These are phyloP conservation scores for Fusarium xyrophilum DNA, from an alignment of 2,329 filamentous ascomycete species.

Conservation along the genomic window DNA sequence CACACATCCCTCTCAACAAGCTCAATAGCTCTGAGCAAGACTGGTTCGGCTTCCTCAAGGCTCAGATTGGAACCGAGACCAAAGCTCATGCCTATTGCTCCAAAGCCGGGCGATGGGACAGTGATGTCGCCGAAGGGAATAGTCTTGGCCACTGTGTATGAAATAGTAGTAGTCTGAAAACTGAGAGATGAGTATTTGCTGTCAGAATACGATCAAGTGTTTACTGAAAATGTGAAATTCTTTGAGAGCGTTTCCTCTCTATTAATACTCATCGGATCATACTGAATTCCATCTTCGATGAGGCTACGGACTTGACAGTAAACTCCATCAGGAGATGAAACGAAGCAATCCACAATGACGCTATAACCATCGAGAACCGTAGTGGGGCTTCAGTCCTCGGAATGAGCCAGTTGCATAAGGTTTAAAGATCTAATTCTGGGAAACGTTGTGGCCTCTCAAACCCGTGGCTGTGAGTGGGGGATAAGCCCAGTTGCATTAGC, in stretches of 20 bases:
- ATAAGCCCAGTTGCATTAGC: background rate
- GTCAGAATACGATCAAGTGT: background rate
- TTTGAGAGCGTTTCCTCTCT: background rate
- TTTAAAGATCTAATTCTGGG: no score
- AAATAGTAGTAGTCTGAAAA: no score
- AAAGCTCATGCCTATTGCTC: slow-evolving; percentile 4
- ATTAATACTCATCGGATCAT: background rate
- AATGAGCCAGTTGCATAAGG: background rate
- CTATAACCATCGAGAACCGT: background rate
- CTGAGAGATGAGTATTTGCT: background rate
- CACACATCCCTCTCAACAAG: no score
- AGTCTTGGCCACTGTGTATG: background rate
- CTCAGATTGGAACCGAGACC: background rate
- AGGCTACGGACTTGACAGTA: background rate
- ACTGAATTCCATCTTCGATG: background rate
- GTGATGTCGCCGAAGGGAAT: background rate
- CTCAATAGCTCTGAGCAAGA: slow-evolving; percentile 1
- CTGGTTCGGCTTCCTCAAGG: slow-evolving; percentile 3
- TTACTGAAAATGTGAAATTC: accelerated
- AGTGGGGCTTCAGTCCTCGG: background rate
- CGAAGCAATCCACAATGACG: background rate
- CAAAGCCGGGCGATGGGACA: background rate
- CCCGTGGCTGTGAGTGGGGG: background rate
- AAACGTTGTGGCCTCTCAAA: background rate
- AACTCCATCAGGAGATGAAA: background rate